Conservation (phyloP, 2,329 filamentous ascomycete genomes). For the Pseudogymnoascus sp. region DNA sequence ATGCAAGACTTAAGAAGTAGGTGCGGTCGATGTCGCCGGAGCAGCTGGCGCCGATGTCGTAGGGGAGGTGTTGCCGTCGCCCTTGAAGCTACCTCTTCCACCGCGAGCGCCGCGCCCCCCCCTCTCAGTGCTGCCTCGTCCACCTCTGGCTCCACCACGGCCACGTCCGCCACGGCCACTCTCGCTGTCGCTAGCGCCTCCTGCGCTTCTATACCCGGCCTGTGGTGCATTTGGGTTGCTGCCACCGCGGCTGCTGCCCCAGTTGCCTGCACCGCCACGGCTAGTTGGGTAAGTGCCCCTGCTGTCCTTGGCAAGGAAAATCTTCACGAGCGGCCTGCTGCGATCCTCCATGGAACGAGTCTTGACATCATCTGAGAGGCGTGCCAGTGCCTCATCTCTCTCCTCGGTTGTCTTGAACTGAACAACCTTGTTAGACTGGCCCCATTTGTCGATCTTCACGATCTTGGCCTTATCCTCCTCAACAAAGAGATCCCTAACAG, state of each 20-base stretch:
- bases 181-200: constrained; percentile 69
- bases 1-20: constrained; percentile 22
- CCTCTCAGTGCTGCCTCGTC: constrained; percentile 43
- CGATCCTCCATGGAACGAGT: constrained; percentile 63
- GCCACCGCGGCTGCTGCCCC: constrained; percentile 61
- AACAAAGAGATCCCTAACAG: constrained; percentile 72
- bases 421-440: constrained; percentile 74
- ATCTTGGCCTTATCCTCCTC: constrained; percentile 82
- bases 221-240: constrained; percentile 46
- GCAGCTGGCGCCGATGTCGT: constrained; percentile 34
- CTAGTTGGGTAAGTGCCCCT: constrained; percentile 45
- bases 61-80: constrained; percentile 50
- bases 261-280: constrained; percentile 61
- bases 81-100: constrained; percentile 53
- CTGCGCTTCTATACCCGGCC: constrained; percentile 80
- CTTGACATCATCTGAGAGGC: constrained; percentile 70
- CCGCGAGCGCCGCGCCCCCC: constrained; percentile 52
- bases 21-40: constrained; percentile 34
- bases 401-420: constrained; percentile 77
- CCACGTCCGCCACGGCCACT: constrained; percentile 49
- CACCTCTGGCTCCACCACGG: constrained; percentile 52
- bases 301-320: constrained; percentile 66
- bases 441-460: constrained; percentile 69
- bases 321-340: constrained; percentile 73
- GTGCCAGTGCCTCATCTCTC: constrained; percentile 70